phyloP scores from a whole-genome alignment of 2,329 filamentous ascomycete genomes.

The Cucurbitaria berberidis region DNA sequence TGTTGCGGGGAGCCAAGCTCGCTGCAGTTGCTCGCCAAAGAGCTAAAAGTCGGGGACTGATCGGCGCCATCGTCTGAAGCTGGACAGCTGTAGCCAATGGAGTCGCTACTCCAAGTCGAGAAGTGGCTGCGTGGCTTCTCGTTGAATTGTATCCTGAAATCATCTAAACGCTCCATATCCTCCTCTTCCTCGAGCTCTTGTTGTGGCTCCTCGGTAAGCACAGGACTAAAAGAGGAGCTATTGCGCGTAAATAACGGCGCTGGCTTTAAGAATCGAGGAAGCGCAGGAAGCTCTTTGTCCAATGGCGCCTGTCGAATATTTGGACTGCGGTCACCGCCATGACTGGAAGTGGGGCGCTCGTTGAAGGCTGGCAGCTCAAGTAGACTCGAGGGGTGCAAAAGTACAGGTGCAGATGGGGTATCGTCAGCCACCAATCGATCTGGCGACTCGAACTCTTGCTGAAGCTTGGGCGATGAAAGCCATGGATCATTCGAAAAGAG shows the following conservation, averaged over 20 bases:
- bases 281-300: constrained; percentile 39
- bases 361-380: constrained; percentile 20
- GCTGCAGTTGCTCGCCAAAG: constrained; percentile 39
- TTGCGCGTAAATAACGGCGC: constrained; percentile 39
- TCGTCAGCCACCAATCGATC: constrained; percentile 21
- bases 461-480: constrained; percentile 32
- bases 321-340: constrained; percentile 24
- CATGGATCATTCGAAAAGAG: constrained; percentile 39
- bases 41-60: constrained; percentile 43
- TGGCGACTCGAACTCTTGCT: constrained; percentile 17
- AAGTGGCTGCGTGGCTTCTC: constrained; percentile 40
- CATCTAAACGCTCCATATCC: constrained; percentile 17
- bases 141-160: constrained; percentile 15
- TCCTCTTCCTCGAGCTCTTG: constrained; percentile 23
- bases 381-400: constrained; percentile 22
- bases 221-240: constrained; percentile 11
- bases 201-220: constrained; percentile 10
- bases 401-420: constrained; percentile 26
- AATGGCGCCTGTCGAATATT: constrained; percentile 23
- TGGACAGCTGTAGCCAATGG: constrained; percentile 29
- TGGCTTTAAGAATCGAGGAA: constrained; percentile 38
- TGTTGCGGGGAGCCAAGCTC: constrained; percentile 29
- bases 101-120: constrained; percentile 42
- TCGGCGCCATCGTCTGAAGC: constrained; percentile 35
- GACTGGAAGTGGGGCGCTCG: constrained; percentile 39